Evolutionary conservation across 306 rosid species (phyloP).

Genomic region (Cercis canadensis): DNA sequence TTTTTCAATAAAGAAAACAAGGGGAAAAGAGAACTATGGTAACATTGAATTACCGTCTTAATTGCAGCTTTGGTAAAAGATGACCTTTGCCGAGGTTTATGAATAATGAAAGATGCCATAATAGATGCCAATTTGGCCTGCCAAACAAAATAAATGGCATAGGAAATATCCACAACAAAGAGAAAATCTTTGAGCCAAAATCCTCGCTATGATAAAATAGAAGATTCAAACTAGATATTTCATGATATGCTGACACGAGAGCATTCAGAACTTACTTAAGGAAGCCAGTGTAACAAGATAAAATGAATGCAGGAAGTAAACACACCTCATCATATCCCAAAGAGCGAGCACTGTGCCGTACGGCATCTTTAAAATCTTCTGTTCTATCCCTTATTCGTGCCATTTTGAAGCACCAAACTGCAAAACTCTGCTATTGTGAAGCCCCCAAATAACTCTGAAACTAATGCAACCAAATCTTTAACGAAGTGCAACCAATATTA

Average conservation of each 20-base stretch:
- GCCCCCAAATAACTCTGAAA: too few species aligned
- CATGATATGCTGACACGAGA: background rate
- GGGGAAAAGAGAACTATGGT: background rate
- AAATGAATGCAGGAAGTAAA: conserved; percentile 21
- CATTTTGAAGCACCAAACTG: conserved; percentile 28
- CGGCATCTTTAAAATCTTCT: conserved; percentile 90
- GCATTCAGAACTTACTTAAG: background rate
- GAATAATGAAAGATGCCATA: conserved; percentile 92
- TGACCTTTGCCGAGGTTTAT: conserved; percentile 74
- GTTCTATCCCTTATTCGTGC: conserved; percentile 74
- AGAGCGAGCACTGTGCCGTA: conserved; percentile 76
- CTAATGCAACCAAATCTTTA: too few species aligned
- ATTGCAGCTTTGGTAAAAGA: conserved; percentile 79
- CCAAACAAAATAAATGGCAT: too few species aligned
- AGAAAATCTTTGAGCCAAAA: too few species aligned
- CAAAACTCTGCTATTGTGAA: conserved; percentile 4
- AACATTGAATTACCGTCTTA: conserved; percentile 68
- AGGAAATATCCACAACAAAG: too few species aligned
- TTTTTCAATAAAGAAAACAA: background rate
- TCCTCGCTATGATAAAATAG: too few species aligned
- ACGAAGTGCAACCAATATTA: too few species aligned
- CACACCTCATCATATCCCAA: conserved; percentile 78
- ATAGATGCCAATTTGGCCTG: conserved; percentile 88
- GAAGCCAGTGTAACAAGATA: background rate
- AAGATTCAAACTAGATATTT: conserved; percentile 5